Evolutionary conservation across 2,329 filamentous ascomycete genomes (phyloP), one percentile per base, ranked within the genome.

Genomic region (Cyphellophora europaea): DNA sequence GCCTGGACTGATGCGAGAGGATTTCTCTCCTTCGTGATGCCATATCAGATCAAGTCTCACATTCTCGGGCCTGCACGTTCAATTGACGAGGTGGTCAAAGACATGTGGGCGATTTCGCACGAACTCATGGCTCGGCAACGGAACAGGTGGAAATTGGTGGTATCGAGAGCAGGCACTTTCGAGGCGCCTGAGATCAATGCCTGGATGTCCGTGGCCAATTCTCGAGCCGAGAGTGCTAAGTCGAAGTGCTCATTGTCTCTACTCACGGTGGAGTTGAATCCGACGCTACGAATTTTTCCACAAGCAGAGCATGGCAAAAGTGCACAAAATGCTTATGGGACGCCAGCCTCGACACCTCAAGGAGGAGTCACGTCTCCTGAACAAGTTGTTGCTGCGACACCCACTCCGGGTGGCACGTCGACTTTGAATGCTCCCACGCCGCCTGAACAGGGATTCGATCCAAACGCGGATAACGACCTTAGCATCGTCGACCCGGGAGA

Each of bases 1-100:
- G 68, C 69, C 2, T 79, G 74, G 74, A 70, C 68, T 2, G 72
- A 79, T 53, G 69, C 62, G 39, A 64, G 59, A 16, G 74, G 74
- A 6, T 63, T 61, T 25, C 63, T 72, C 27, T 69, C 74, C 41
- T 59, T 65, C 13, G 67, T 56, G 2, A 63, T 68, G 39, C 68
- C 72, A 1, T 77, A 76, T 45, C 71, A 69, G 40, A 51, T 76
- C 48, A 52, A 63, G 12, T 16, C 35, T 3, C 23, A 19, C 2
- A 27, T 21, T 6, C 33, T 40, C 8, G 18, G 28, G 15, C 29
- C 50, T 11, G 39, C 46, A 16, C 51, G 61, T 32, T 39, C 49
- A 10, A 61, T 74, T 35, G 53, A 56, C 4, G 69, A 74, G 19
- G 58, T 75, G 10, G 65, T 69, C 11, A 60, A 61, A 41, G 71